These are phyloP conservation scores for Aspergillus pseudotamarii DNA, from an alignment of 2,329 filamentous ascomycete species.

Conservation along the genomic window DNA sequence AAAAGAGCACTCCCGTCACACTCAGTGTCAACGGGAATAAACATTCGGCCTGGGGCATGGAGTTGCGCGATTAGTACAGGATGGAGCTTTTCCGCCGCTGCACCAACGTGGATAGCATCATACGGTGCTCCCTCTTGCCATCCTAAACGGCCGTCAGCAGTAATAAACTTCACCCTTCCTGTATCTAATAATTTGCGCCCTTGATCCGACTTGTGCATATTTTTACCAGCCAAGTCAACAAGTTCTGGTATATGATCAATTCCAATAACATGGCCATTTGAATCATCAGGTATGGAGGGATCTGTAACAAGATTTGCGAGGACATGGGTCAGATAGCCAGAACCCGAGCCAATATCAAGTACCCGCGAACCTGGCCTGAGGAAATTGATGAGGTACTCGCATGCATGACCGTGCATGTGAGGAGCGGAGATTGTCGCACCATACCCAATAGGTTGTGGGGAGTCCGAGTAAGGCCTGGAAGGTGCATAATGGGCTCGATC, in stretches of 20 bases:
- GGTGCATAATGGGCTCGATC: conserved; percentile 86
- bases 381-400: conserved; percentile 63
- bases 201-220: conserved; percentile 65
- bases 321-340: conserved; percentile 84
- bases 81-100: conserved; percentile 76
- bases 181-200: conserved; percentile 63
- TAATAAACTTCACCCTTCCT: conserved; percentile 71
- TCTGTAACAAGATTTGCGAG: conserved; percentile 71
- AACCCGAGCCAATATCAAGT: conserved; percentile 75
- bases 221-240: conserved; percentile 62
- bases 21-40: conserved; percentile 63
- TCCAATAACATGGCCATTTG: conserved; percentile 63
- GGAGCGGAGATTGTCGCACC: conserved; percentile 71
- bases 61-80: conserved; percentile 74
- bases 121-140: conserved; percentile 66
- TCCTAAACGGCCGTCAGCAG: conserved; percentile 73
- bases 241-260: conserved; percentile 73
- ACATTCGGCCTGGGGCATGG: conserved; percentile 71
- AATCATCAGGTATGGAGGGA: conserved; percentile 22
- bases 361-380: conserved; percentile 60
- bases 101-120: conserved; percentile 95
- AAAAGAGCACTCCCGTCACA: conserved; percentile 31
- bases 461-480: conserved; percentile 70
- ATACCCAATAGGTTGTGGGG: conserved; percentile 69
- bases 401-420: conserved; percentile 71